Evolutionary conservation across 176 grass and related monocot genomes (phyloP).

Genomic region (Zea luxurians): DNA sequence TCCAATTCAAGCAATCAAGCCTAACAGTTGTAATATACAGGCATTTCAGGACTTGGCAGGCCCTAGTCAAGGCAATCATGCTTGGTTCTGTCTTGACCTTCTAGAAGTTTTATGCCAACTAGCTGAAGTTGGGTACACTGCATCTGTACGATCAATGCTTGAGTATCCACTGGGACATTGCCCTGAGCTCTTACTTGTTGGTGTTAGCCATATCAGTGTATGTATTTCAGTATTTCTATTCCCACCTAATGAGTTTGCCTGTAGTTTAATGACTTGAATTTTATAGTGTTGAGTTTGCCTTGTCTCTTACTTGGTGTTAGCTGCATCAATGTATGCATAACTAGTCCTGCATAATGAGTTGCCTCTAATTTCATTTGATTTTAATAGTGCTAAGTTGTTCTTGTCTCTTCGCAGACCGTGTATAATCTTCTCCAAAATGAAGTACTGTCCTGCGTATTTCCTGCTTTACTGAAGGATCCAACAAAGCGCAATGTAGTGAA

Average conservation of each 20-base stretch:
- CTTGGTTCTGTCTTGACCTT: constrained; percentile 83
- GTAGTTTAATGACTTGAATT: constrained; percentile 19
- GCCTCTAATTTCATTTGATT: constrained; percentile 27
- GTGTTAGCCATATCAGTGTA: constrained; percentile 64
- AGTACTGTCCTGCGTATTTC: constrained; percentile 61
- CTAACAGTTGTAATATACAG: constrained; percentile 46
- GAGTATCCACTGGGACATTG: constrained; percentile 57
- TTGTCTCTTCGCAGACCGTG: constrained; percentile 57
- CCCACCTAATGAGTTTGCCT: constrained; percentile 24
- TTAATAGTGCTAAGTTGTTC: constrained; percentile 25
- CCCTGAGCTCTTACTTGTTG: constrained; percentile 67
- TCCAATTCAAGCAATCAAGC: neutral
- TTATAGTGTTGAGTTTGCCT: constrained; percentile 18
- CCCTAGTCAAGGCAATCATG: constrained; percentile 70
- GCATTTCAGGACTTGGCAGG: constrained; percentile 56
- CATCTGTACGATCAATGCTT: constrained; percentile 53
- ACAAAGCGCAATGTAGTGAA: constrained; percentile 52
- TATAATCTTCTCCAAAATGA: constrained; percentile 84
- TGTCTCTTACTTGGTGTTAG: constrained; percentile 58
- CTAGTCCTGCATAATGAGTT: constrained; percentile 14
- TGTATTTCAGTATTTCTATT: neutral
- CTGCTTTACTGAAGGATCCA: constrained; percentile 62
- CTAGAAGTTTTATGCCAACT: constrained; percentile 75
- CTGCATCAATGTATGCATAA: constrained; percentile 51
- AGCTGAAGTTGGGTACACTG: constrained; percentile 67